Conservation (phyloP, 139 green algal species). For the Chlamydomonas schloesseri region DNA sequence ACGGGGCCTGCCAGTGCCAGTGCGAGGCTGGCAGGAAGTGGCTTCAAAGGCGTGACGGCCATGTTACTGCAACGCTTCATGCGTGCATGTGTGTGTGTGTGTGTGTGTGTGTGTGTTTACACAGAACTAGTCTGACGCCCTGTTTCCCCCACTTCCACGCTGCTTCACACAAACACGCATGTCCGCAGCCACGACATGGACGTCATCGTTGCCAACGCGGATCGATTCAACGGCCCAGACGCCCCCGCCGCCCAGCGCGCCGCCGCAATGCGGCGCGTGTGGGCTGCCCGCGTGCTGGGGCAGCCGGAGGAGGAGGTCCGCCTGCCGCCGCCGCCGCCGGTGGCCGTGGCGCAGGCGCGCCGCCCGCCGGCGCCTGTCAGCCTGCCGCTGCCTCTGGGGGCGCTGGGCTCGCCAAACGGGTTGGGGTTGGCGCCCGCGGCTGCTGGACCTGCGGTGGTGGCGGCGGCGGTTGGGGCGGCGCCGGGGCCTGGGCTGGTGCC, state of each 20-base stretch:
- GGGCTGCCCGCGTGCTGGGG: neutral
- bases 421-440: no score
- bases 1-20: no score
- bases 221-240: conserved; percentile 32
- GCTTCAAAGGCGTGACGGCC: no score
- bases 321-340: neutral
- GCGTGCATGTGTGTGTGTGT: no score
- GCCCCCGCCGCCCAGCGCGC: neutral
- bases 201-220: conserved; percentile 22
- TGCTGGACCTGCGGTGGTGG: no score
- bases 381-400: neutral
- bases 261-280: conserved; percentile 1
- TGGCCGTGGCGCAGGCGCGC: neutral
- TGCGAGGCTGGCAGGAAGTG: no score
- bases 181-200: conserved; percentile 21
- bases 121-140: no score
- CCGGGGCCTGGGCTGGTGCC: no score
- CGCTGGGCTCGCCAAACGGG: neutral
- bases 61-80: no score
- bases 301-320: neutral
- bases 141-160: no score
- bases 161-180: neutral
- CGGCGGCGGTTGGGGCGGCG: no score
- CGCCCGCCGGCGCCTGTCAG: neutral
- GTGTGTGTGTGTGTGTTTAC: no score